Evolutionary conservation across 1,284 basidiomycete species (phyloP), one percentile per base, ranked within the genome.

Genomic region (Apiotrichum mycotoxinovorans): DNA sequence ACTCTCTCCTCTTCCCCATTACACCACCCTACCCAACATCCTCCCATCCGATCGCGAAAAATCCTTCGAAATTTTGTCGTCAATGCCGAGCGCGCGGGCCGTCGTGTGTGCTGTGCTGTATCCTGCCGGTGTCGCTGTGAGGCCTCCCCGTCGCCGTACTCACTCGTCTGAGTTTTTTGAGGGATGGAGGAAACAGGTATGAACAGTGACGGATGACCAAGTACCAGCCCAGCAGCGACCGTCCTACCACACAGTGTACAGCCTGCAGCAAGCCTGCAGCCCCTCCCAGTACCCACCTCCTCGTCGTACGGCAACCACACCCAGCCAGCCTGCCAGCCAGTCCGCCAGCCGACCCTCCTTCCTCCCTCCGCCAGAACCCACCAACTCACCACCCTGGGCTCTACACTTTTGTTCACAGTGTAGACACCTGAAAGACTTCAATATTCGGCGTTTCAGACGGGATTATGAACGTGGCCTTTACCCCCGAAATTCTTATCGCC

Each of bases 151-250:
- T 34, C 9, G 44, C 15, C 27, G 26, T 51, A 62, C 60, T 62
- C 54, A 62, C 60, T 62, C 56, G 60, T 62, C 51, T 46, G 45
- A 33, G 26, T 58, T 62, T 56, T 62, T 62, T 62, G 60, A 55
- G 38, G 50, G 50, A 34, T 52, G 25, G 26, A 43, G 41, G 41
- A 43, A 43, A 35, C 33, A 11, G 17, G 26, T 18, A 27, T 27
- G 46, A 48, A 35, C 33, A 27, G 51, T 40, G 51, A 23, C 20
- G 34, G 35, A 45, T 52, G 33, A 22, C 43, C 51, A 52, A 40
- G 34, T 14, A 25, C 18, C 38, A 51, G 38, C 38, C n/a, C 33
- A 12, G 35, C 48, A 23, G 30, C 20, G 20, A 37, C 20, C 46
- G 14, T 15, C 26, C 25, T 9, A 22, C 10, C 20, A 11, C 20